These are phyloP conservation scores for Huntiella abstrusa DNA, from an alignment of 2,329 filamentous ascomycete genomes.

Conservation along the genomic window DNA sequence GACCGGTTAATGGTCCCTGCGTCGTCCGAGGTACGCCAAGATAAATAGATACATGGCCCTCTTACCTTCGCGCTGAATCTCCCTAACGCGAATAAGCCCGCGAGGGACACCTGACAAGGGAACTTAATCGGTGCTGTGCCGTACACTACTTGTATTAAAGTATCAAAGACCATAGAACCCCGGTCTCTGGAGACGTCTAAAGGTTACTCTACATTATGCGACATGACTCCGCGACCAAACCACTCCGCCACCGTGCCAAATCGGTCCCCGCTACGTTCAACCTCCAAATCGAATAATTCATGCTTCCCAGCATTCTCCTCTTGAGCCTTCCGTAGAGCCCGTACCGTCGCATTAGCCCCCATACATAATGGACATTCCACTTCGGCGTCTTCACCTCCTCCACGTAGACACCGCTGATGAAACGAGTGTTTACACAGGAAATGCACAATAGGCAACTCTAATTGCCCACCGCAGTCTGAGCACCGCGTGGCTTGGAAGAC, in stretches of 20 bases:
- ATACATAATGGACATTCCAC: constrained; percentile 78
- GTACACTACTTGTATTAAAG: too few species aligned
- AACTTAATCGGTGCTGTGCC: too few species aligned
- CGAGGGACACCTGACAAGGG: too few species aligned
- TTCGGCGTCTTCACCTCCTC: constrained; percentile 29
- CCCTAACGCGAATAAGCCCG: too few species aligned
- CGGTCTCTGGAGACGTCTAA: too few species aligned
- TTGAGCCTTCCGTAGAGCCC: constrained; percentile 71
- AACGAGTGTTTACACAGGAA: constrained; percentile 96
- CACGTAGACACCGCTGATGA: constrained; percentile 67
- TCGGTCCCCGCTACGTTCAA: constrained; percentile 59
- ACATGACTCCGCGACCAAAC: constrained; percentile 86
- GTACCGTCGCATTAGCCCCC: constrained; percentile 67
- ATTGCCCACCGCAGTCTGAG: constrained; percentile 54
- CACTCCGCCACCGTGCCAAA: constrained; percentile 89
- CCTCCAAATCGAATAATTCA: constrained; percentile 68
- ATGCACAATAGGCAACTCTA: constrained; percentile 82
- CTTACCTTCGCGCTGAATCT: too few species aligned
- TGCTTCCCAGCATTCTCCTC: constrained; percentile 72
- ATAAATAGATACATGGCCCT: too few species aligned
- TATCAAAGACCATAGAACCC: too few species aligned
- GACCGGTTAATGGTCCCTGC: too few species aligned
- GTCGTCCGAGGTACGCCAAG: too few species aligned
- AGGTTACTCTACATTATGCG: constrained; percentile 22
- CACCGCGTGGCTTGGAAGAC: constrained; percentile 87